Evolutionary conservation across 306 rosid species (phyloP).

Genomic region (Casuarina equisetifolia): DNA sequence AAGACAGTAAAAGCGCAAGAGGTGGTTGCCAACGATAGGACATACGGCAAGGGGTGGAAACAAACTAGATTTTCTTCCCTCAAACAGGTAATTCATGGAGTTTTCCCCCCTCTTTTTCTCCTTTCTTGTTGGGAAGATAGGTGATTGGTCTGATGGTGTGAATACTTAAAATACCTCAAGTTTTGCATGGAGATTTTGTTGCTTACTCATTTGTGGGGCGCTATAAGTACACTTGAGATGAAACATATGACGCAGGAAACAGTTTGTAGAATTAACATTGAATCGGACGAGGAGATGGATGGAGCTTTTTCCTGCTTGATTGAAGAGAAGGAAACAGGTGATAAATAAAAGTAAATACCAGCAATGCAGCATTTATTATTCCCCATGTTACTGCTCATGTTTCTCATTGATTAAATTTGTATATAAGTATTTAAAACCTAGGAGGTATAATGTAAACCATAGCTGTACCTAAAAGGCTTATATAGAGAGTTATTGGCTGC

Average conservation of each 20-base stretch:
- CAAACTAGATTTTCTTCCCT: slow-evolving; percentile 33
- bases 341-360: slow-evolving; percentile 27
- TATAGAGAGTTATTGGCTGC: slow-evolving; percentile 10
- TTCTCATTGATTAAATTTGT: neutral
- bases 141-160: slow-evolving; percentile 5
- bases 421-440: slow-evolving; percentile 10
- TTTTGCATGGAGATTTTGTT: slow-evolving; percentile 21
- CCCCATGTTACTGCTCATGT: slow-evolving; percentile 3
- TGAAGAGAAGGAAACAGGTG: slow-evolving; percentile 62
- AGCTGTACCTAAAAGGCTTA: neutral
- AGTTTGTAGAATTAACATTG: slow-evolving; percentile 61
- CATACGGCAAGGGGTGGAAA: slow-evolving; percentile 40
- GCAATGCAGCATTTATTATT: slow-evolving; percentile 4
- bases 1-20: slow-evolving; percentile 58
- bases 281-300: slow-evolving; percentile 81
- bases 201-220: slow-evolving; percentile 18
- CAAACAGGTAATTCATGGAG: slow-evolving; percentile 42
- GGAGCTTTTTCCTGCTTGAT: slow-evolving; percentile 68
- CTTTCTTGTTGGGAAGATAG: slow-evolving; percentile 16
- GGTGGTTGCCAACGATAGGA: slow-evolving; percentile 34
- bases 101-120: slow-evolving; percentile 3
- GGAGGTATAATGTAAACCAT: neutral
- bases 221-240: slow-evolving; percentile 25
- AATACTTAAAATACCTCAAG: slow-evolving; percentile 7
- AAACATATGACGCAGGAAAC: slow-evolving; percentile 48